Evolutionary conservation across 257 asterid genomes (phyloP), one percentile per base, ranked within the genome.

Genomic region (Nicotiana otophora): DNA sequence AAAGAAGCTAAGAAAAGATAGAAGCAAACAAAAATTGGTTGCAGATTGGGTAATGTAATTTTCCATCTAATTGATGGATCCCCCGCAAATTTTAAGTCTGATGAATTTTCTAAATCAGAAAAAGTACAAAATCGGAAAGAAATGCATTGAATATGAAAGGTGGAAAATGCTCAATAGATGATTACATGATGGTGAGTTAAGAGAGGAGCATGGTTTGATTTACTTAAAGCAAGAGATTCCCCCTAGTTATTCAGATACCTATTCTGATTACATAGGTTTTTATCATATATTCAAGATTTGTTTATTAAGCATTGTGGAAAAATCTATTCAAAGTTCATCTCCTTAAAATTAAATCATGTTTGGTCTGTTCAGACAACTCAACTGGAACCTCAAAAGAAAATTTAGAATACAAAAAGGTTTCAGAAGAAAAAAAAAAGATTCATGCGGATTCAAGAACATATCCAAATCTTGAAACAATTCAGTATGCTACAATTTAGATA

Each of bases 261-360:
- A 23, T 74, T 48, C 14, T 74, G 61, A 74, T 46, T 74, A 74
- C 39, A 48, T 48, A 74, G 26, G 62, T 46, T 48, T 75, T 75
- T 75, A 28, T 51, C 63, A 51, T 75, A 8, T 46, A 72, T 72
- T 33, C 26, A 72, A 46, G 23, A 46, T 72, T 23, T 28, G 63
- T 4, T 51, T 11, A 28, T 26, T 46, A 36, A 51, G 62, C 7
- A 48, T 48, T 48, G 20, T 48, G 48, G 63, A 51, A 53, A 51
- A 75, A 51, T 48, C 46, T 26, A 51, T 34, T 75, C 46, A 75
- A 75, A 75, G 80, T 51, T 75, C 63, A 75, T 26, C 63, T 75
- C 80, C 80, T 15, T 51, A 51, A 51, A 75, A 15, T 26, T 51
- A 51, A 61, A 51, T 75, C 63, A 51, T 15, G 63, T 51, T 75